Base-by-base conservation (phyloP, 2,329 filamentous ascomycete species). In the Aspergillus tubingensis region DNA sequence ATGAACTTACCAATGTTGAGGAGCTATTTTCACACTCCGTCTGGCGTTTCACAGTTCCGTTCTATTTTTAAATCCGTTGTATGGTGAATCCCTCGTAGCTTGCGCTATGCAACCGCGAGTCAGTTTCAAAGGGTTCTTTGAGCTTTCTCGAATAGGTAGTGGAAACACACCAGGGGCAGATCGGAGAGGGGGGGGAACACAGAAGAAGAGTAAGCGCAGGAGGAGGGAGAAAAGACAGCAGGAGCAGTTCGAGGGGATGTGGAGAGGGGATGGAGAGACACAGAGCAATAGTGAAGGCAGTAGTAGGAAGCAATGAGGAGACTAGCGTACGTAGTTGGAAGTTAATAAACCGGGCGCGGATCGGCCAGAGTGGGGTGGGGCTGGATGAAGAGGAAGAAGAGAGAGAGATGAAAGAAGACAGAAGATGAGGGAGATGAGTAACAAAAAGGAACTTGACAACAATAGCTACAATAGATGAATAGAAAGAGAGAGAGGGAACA, bases 331-430 rank as follows among this genome's bases (percentile, higher is more conserved):
- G 60, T 63, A 65, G 58, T 60, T 56, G 58, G 57, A 62, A 62
- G 60, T 63, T 65, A 65, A 65, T 67, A 65, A 64, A 58, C 54
- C 62, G 58, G 61, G 60, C 51, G 63, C 60, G 58, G 65, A 66
- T 63, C 62, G 55, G 60, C 57, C 38, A 58, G 48, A 36, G 32
- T 36, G 62, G 58, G 59, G 59, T 65, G 63, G 63, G 59, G 64
- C 60, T 57, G 58, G 52, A 54, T 43, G 41, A 38, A 36, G 50
- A n/a, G 32, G 49, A 47, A 1, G 27, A 30, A 30, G 27, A 30
- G 27, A 11, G 10, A 30, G 27, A 30, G 27, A 30, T 30, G 27
- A 30, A 11, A 30, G 27, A 30, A 10, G 27, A 30, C 11, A 11
- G 27, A 30, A 3, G 27, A 30, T 30, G 27, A 11, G 27, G 27